Evolutionary conservation across 768 basidiomycete species (phyloP), one percentile per base, ranked within the genome.

Genomic region (Leucosporidium creatinivorum): DNA sequence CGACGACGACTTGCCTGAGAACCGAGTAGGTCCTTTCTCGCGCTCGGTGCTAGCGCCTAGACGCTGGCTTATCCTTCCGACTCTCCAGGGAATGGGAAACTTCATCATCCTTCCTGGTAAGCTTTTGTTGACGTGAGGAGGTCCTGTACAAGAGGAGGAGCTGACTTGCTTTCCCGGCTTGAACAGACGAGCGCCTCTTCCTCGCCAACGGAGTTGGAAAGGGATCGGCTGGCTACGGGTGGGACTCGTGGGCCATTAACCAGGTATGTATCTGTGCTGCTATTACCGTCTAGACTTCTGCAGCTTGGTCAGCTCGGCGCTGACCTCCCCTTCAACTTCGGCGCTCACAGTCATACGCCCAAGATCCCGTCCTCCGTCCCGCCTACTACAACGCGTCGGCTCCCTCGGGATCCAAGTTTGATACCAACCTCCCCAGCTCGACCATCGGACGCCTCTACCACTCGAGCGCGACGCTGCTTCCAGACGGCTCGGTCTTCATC

Each of bases 381-480:
- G 89, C 87, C 5, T 73, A 70, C 66, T 94, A 93, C 79, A 84
- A 92, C 75, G 88, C 90, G 4, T 83, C 82, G 26, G 85, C 86
- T 1, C 83, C 91, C 3, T 73, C 80, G 10, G 93, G 93, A 8
- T 80, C 79, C 39, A 84, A 89, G 19, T 93, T 89, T 89, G 63
- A 70, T 23, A 58, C 50, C 4, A 25, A n/a, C 21, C 28, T 74
- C 2, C 66, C 65, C 9, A 56, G 60, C 6, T 58, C 51, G 51
- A 72, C 67, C 19, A 61, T 93, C 65, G 81, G 91, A 44, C 83
- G 93, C 61, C 66, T 98, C 74, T 98, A 98, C 78, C 94, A 98
- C 79, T 93, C 91, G 0, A 84, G 84, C 0, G 91, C 91, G 17
- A 83, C 93, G 25, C 84, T 96, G 21, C 84, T 97, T 17, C 87